Conservation (phyloP, 352 stramenopile genomes). For the Phytophthora pseudosyringae region DNA sequence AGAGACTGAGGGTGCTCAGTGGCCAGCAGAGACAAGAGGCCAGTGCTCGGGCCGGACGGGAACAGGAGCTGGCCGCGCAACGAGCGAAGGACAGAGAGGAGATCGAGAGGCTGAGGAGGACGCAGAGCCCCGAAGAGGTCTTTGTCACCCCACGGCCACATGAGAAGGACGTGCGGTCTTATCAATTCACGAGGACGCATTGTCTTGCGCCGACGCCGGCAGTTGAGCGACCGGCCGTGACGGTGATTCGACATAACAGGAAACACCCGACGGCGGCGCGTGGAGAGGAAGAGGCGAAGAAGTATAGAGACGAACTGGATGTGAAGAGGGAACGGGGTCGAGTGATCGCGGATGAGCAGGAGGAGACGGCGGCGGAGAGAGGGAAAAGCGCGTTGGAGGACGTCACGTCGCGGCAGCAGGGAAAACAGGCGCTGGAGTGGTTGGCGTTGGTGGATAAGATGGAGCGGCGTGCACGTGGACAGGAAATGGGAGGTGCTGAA, state of each 20-base stretch:
- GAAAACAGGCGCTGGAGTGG: conserved; percentile 59
- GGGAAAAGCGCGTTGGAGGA: conserved; percentile 45
- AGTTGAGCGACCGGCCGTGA: conserved; percentile 36
- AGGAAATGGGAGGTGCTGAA: conserved; percentile 19
- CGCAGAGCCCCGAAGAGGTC: conserved; percentile 47
- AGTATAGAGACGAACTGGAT: conserved; percentile 51
- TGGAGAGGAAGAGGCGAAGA: conserved; percentile 49
- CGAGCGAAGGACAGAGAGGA: conserved; percentile 38
- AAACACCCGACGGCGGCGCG: conserved; percentile 38
- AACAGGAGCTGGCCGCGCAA: conserved; percentile 43
- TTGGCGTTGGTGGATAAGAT: conserved; percentile 58
- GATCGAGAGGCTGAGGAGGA: conserved; percentile 26
- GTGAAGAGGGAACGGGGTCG: conserved; percentile 44
- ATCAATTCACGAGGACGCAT: conserved; percentile 63
- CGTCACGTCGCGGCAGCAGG: conserved; percentile 42
- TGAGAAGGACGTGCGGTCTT: conserved; percentile 53
- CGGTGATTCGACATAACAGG: conserved; percentile 64
- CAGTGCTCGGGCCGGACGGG: conserved; percentile 41
- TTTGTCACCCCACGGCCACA: conserved; percentile 45
- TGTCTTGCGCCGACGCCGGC: conserved; percentile 25
- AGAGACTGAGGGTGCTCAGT: conserved; percentile 48
- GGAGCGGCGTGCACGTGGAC: conserved; percentile 29
- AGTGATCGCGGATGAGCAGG: conserved; percentile 41
- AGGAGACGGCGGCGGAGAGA: conserved; percentile 41
- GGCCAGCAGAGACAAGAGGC: conserved; percentile 51